Percentiles rank a stretch among this genome's conserved stretches.
phyloP scores from a whole-genome alignment of 2,329 filamentous ascomycete species.

The Penicillium expansum region DNA sequence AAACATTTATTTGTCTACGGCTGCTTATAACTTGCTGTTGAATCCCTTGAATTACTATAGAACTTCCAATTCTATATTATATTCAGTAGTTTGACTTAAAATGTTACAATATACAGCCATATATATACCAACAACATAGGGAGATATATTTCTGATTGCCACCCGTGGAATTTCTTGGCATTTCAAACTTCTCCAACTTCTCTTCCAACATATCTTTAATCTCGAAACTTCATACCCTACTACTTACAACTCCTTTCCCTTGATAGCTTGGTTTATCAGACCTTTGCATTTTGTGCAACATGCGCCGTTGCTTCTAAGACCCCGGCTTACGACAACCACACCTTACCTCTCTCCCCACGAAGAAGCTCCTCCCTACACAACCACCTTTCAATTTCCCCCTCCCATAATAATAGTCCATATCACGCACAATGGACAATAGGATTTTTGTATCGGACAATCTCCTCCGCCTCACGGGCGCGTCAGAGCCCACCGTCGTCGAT shows the following conservation, averaged over 20 bases:
- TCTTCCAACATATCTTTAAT: not conserved
- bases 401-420: not conserved
- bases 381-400: not conserved
- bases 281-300: not conserved
- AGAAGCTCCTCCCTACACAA: not conserved
- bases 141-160: slow-evolving; percentile 12
- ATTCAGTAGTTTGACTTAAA: too few relatives aligned
- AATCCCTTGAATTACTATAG: too few relatives aligned
- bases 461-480: slow-evolving; percentile 54
- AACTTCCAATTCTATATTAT: too few relatives aligned
- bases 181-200: slow-evolving; percentile 9
- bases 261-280: not conserved
- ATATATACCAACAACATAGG: too few relatives aligned
- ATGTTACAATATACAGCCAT: too few relatives aligned
- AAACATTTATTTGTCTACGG: too few relatives aligned
- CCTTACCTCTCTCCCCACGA: not conserved
- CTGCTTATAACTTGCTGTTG: too few relatives aligned
- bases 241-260: not conserved
- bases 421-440: slow-evolving; percentile 37
- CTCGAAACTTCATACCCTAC: not conserved
- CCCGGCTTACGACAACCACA: not conserved
- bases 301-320: not conserved
- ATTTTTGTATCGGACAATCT: slow-evolving; percentile 51
- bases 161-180: slow-evolving; percentile 19
- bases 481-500: slow-evolving; percentile 56